Percentiles rank a stretch among this genome's conserved stretches.
These are phyloP conservation scores for Penicillium bovifimosum DNA, from an alignment of 495 filamentous ascomycete genomes.

Conservation along the genomic window DNA sequence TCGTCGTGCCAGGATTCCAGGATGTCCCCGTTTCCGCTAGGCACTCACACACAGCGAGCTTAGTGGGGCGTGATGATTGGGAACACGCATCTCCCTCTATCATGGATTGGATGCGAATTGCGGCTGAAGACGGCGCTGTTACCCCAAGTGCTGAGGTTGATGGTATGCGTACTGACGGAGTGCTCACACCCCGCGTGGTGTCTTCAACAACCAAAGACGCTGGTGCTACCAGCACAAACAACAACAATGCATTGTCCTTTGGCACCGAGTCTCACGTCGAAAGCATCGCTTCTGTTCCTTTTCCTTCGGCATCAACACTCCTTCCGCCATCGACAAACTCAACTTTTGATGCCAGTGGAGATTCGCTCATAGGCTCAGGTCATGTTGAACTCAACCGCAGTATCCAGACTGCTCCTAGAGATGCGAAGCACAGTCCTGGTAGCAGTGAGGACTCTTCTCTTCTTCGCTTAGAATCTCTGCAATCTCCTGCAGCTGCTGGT, in stretches of 20 bases:
- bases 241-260: constrained; percentile 35
- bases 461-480: constrained; percentile 27
- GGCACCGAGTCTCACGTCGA: constrained; percentile 30
- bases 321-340: constrained; percentile 2
- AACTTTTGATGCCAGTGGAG: background rate
- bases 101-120: constrained; percentile 49
- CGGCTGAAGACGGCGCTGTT: constrained; percentile 34
- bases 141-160: constrained; percentile 17
- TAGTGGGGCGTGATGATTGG: constrained; percentile 47
- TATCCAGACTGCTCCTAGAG: constrained; percentile 34
- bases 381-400: background rate
- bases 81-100: constrained; percentile 52
- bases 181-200: constrained; percentile 23
- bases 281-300: constrained; percentile 26
- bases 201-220: constrained; percentile 7
- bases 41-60: constrained; percentile 35
- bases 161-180: constrained; percentile 6
- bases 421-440: constrained; percentile 52
- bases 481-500: constrained; percentile 33
- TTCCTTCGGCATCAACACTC: background rate
- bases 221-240: constrained; percentile 9
- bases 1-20: constrained; percentile 28
- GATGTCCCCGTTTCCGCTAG: constrained; percentile 18
- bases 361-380: background rate
- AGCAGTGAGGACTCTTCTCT: constrained; percentile 42